Evolutionary conservation across 2,329 filamentous ascomycete species (phyloP), one percentile per base, ranked within the genome.

Genomic region (Volutella citrinella): DNA sequence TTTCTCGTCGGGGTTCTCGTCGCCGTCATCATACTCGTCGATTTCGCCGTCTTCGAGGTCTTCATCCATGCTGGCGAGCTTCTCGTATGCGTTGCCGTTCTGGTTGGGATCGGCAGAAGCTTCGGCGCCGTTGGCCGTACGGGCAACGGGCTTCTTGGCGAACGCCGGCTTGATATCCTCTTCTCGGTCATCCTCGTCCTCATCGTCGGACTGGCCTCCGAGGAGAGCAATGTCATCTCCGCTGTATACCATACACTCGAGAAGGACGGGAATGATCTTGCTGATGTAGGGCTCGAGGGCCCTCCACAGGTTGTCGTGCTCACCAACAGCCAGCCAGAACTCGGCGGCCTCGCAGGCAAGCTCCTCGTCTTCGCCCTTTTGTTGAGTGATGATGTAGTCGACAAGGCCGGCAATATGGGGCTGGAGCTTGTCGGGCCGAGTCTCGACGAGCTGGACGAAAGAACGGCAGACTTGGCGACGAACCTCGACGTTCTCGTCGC

Each of bases 241-340:
- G 52, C 85, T 87, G 60, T 97, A 98, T 3, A 97, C 81, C 91
- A 98, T 98, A 57, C 87, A 94, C 47, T 93, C 81, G 7, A 98
- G 75, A 32, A 98, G 69, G 2, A 96, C 85, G 0, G 93, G 93
- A 19, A 98, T 84, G 45, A 97, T 91, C 59, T 86, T 87, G 46
- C 76, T 65, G 36, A 97, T 77, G 56, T 87, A 87, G 0, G 89
- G 89, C 8, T 76, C 80, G 27, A 98, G 70, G 1, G 80, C 76
- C 47, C 80, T 75, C 68, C 87, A 88, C 33, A 97, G 68, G 39
- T 84, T 78, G 25, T 86, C 78, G 56, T 95, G 87, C 59, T 96
- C 93, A 40, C 89, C 90, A 14, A 95, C 82, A 23, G 88, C 88
- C 27, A 98, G 78, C 89, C 94, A 98, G 57, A 98, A 98, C 61